Evolutionary conservation across 1,284 basidiomycete genomes (phyloP).

Genomic region (Ganoderma sinense): DNA sequence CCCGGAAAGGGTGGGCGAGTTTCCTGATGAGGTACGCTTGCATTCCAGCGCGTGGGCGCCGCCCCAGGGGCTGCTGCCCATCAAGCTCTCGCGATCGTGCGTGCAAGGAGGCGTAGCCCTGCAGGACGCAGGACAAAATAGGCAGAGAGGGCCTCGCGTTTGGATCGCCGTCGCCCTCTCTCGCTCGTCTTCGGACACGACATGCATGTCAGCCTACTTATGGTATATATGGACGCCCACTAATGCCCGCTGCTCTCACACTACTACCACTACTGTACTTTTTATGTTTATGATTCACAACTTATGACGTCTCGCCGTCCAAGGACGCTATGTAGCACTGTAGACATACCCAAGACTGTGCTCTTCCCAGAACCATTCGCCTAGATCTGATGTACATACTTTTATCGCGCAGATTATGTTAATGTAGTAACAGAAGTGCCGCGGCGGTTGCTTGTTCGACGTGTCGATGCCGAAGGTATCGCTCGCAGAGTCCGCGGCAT

Average conservation of each 20-base stretch:
- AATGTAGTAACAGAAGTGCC: neutral
- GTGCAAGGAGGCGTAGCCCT: slow-evolving; percentile 1
- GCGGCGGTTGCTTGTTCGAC: slow-evolving; percentile 16
- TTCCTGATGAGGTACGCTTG: slow-evolving; percentile 13
- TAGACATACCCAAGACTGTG: slow-evolving; percentile 1
- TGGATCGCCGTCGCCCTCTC: neutral
- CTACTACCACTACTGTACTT: neutral
- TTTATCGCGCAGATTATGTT: neutral
- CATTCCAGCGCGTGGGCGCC: slow-evolving; percentile 10
- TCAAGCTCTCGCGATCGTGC: slow-evolving; percentile 4
- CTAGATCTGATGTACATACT: slow-evolving; percentile 2
- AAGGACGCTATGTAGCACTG: neutral
- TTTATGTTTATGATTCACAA: slow-evolving; percentile 8
- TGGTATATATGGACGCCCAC: neutral
- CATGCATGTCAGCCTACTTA: neutral
- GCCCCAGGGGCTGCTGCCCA: neutral
- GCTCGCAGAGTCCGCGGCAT: slow-evolving; percentile 13
- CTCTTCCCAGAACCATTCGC: neutral
- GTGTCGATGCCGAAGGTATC: slow-evolving; percentile 7
- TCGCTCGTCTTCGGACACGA: neutral
- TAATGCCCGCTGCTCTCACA: neutral
- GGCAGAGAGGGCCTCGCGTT: neutral
- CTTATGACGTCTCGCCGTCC: neutral
- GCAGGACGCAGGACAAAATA: neutral
- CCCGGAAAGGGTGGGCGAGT: slow-evolving; percentile 1